Evolutionary conservation across 495 filamentous ascomycete species (phyloP).

Genomic region (Viridothelium virens): DNA sequence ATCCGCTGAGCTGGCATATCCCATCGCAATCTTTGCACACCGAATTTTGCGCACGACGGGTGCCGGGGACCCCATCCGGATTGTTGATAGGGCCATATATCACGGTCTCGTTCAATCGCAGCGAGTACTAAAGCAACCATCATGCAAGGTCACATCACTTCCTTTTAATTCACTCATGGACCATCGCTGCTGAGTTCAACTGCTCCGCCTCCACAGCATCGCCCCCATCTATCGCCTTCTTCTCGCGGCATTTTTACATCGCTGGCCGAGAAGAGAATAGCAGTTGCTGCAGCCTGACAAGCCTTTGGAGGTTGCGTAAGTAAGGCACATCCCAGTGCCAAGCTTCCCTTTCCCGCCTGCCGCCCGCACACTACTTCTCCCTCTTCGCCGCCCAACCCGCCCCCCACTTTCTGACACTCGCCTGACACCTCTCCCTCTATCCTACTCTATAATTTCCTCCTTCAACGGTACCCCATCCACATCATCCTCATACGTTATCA

Average conservation of each 20-base stretch:
- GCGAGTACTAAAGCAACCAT: not conserved
- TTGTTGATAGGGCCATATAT: no score
- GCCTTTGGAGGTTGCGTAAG: no score
- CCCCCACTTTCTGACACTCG: not conserved
- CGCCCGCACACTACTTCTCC: not conserved
- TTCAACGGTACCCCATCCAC: not conserved
- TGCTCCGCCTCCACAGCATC: not conserved
- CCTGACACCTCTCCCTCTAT: not conserved
- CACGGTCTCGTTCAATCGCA: no score
- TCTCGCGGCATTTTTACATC: no score
- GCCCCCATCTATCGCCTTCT: not conserved
- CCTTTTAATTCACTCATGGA: not conserved
- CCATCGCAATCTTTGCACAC: not conserved
- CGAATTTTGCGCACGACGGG: not conserved
- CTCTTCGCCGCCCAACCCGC: not conserved
- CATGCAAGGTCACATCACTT: not conserved
- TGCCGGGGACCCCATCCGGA: no score
- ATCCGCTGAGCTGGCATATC: not conserved
- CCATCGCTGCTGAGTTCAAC: not conserved
- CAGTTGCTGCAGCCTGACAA: no score
- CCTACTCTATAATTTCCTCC: not conserved
- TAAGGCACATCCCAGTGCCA: no score
- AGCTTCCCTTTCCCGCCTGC: no score
- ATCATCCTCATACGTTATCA: not conserved
- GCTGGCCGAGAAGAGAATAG: no score